Percentiles rank a stretch among this genome's conserved stretches.
Evolutionary conservation across 768 basidiomycete species (phyloP).

Genomic region (Lactarius indigo): DNA sequence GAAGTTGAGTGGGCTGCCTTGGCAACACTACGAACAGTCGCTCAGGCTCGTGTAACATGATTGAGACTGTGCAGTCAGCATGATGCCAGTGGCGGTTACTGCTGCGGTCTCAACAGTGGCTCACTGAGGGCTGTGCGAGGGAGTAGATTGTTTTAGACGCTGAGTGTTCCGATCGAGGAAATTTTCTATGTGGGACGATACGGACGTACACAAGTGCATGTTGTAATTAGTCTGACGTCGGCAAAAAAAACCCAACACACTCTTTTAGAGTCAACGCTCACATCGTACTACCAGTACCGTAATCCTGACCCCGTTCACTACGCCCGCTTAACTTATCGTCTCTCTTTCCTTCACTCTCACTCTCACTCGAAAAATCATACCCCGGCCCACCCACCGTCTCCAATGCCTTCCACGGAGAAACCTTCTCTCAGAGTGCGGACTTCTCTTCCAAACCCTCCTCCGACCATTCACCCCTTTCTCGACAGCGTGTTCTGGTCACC

Average conservation of each 20-base stretch:
- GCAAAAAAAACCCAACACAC: background rate
- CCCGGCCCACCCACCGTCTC: background rate
- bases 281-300: constrained; percentile 6
- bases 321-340: constrained; percentile 17
- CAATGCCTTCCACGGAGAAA: constrained; percentile 19
- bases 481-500: constrained; percentile 62
- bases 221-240: constrained; percentile 8
- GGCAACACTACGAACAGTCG: background rate
- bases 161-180: background rate
- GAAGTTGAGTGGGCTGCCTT: background rate
- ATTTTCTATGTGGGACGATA: background rate
- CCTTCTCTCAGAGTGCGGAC: constrained; percentile 14
- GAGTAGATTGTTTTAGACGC: background rate
- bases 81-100: background rate
- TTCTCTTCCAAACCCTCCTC: background rate
- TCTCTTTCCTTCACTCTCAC: constrained; percentile 2
- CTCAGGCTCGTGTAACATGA: background rate
- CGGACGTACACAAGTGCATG: constrained; percentile 1
- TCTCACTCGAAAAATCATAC: constrained; percentile 15
- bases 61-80: background rate
- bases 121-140: background rate
- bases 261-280: background rate
- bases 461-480: constrained; percentile 21
- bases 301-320: constrained; percentile 10
- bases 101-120: background rate